Evolutionary conservation across 768 basidiomycete genomes (phyloP), one percentile per base, ranked within the genome.

Genomic region (Trametes elegans): DNA sequence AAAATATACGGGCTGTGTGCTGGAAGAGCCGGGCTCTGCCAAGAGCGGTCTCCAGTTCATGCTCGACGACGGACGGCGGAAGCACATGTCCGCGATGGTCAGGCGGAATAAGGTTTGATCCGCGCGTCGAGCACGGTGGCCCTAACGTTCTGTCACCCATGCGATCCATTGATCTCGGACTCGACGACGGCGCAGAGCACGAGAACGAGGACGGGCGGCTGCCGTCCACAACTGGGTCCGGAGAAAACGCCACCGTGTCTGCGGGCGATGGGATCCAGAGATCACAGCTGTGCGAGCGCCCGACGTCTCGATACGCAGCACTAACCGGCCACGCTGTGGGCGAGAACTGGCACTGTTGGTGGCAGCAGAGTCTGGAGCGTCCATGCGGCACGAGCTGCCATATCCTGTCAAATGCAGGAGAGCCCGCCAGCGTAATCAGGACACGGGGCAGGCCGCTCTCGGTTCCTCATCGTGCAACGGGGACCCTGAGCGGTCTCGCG

Each of bases 161-260:
- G 45, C 45, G 31, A 26, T 40, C 38, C 53, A 47, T 31, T 47
- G 31, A 54, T 54, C 53, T 54, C 53, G 53, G 46, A 43, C 44
- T 53, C 34, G 34, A n/a, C 40, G 49, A 41, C 40, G 40, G 40
- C 21, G 40, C 19, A 41, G 21, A 29, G 18, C 28, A 31, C 44
- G 5, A 32, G 43, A 29, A 13, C 19, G 5, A 23, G 31, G 45
- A 14, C 21, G 32, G 24, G 45, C 45, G 45, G 32, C 24, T 3
- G 23, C 45, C n/a, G n/a, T 16, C 14, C 26, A 16, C 26, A 16
- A 28, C 14, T 43, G 28, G 41, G 26, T 28, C 24, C 41, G 23
- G 26, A 28, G 41, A 43, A 10, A 7, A 14, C 41, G 41, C 41
- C 24, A 26, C 41, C 27, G 26, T 27, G 24, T 39, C 38, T 19